phyloP scores from a whole-genome alignment of 2,329 filamentous ascomycete genomes.

The Fusarium sp. region DNA sequence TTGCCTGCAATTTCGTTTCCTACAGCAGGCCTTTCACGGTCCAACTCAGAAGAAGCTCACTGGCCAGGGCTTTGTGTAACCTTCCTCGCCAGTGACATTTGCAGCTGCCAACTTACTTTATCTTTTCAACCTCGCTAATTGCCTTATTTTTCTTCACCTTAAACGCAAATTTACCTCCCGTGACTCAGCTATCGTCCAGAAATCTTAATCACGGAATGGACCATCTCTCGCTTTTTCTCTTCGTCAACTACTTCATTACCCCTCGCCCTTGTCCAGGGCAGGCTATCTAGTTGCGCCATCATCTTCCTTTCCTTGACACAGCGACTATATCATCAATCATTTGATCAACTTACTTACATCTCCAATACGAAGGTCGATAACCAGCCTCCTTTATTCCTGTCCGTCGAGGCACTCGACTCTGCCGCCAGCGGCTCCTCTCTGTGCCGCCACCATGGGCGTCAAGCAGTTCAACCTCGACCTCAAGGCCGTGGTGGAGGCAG shows the following conservation, averaged over 20 bases:
- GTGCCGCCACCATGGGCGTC: slow-evolving; percentile 66
- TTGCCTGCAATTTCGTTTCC: background rate
- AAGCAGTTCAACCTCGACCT: slow-evolving; percentile 72
- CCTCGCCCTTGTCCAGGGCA: background rate
- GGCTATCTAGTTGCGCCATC: background rate
- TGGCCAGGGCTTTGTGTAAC: background rate
- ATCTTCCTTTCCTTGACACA: background rate
- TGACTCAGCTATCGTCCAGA: background rate
- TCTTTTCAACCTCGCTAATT: background rate
- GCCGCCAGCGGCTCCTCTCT: background rate
- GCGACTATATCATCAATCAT: background rate
- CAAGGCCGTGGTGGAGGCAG: slow-evolving; percentile 47
- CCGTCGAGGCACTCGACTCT: background rate
- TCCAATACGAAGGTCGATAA: background rate
- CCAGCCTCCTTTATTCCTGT: background rate
- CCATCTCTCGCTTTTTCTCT: background rate
- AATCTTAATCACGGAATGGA: background rate
- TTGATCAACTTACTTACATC: background rate
- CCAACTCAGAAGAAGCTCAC: background rate
- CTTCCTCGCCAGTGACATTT: background rate
- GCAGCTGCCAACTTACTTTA: background rate
- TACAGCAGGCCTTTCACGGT: background rate
- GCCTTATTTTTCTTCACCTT: background rate
- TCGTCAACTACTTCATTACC: background rate
- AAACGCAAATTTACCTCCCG: background rate